Percentiles rank a stretch among this genome's conserved stretches.
phyloP scores from a whole-genome alignment of 2,329 filamentous ascomycete genomes.

The Diaporthe velutina region DNA sequence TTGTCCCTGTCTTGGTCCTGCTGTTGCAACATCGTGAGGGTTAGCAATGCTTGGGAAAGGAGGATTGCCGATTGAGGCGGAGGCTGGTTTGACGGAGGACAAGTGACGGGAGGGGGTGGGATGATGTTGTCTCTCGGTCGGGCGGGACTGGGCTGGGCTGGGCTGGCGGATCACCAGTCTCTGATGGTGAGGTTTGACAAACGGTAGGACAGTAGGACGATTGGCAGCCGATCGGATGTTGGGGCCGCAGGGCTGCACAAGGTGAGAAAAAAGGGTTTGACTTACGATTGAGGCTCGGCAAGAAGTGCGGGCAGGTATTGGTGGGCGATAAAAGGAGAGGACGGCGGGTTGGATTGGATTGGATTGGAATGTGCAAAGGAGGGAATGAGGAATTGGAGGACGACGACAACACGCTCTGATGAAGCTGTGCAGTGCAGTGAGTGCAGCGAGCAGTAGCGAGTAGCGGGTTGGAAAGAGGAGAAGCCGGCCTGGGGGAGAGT shows the following conservation, averaged over 20 bases:
- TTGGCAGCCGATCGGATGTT: slow-evolving; percentile 35
- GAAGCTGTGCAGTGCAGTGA: slow-evolving; percentile 31
- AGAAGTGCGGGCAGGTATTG: slow-evolving; percentile 31
- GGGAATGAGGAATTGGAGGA: slow-evolving; percentile 39
- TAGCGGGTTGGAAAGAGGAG: slow-evolving; percentile 26
- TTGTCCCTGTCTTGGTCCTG: slow-evolving; percentile 34
- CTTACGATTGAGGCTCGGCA: slow-evolving; percentile 42
- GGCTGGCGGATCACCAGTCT: slow-evolving; percentile 25
- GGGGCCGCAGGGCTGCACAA: slow-evolving; percentile 34
- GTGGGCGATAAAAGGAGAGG: slow-evolving; percentile 38
- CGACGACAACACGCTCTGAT: slow-evolving; percentile 35
- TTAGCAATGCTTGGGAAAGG: slow-evolving; percentile 29
- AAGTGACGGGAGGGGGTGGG: background rate
- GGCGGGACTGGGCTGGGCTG: slow-evolving; percentile 13
- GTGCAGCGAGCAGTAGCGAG: slow-evolving; percentile 15
- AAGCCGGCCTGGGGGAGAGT: slow-evolving; percentile 15
- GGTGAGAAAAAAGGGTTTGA: slow-evolving; percentile 35
- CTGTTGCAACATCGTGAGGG: slow-evolving; percentile 35
- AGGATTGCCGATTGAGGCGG: slow-evolving; percentile 8
- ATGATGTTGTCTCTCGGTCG: slow-evolving; percentile 12
- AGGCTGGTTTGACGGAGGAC: background rate
- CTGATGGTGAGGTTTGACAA: slow-evolving; percentile 39
- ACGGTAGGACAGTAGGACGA: slow-evolving; percentile 35
- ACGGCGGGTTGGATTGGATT: slow-evolving; percentile 33
- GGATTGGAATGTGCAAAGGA: slow-evolving; percentile 41